These are phyloP conservation scores for Mycena filopes DNA, from an alignment of 768 basidiomycete genomes.

Conservation along the genomic window DNA sequence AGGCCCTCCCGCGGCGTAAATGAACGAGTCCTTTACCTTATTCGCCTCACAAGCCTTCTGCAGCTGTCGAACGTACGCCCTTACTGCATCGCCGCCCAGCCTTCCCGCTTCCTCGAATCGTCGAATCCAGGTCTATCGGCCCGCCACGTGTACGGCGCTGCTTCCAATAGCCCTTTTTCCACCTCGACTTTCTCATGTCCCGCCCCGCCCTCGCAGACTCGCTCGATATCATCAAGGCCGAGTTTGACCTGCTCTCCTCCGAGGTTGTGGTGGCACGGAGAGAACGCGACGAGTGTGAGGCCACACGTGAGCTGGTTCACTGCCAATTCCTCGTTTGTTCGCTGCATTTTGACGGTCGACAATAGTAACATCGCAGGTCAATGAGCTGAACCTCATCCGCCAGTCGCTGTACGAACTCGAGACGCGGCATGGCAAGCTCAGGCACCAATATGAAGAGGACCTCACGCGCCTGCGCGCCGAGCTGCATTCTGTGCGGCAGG, in stretches of 20 bases:
- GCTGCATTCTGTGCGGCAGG: conserved; percentile 59
- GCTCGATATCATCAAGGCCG: conserved; percentile 73
- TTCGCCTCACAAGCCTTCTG: conserved; percentile 2
- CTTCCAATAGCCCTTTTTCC: conserved; percentile 27
- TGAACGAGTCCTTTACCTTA: background rate
- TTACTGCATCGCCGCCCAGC: conserved; percentile 18
- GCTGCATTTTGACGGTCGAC: no score
- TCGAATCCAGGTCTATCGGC: conserved; percentile 2
- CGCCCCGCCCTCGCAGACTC: conserved; percentile 58
- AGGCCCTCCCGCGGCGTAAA: background rate
- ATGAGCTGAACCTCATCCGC: conserved; percentile 77
- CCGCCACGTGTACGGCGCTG: conserved; percentile 21
- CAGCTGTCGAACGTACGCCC: conserved; percentile 15
- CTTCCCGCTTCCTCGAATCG: conserved; percentile 22
- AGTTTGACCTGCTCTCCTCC: conserved; percentile 72
- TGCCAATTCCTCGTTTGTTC: no score
- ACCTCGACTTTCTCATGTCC: conserved; percentile 31
- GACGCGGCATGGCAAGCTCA: conserved; percentile 71
- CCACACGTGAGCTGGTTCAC: conserved; percentile 63
- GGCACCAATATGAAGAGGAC: conserved; percentile 76
- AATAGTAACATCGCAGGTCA: conserved; percentile 72
- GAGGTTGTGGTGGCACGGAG: conserved; percentile 65
- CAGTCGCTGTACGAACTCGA: conserved; percentile 81
- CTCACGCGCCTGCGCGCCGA: conserved; percentile 65
- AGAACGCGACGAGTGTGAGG: conserved; percentile 81